phyloP scores from a whole-genome alignment of 1,284 basidiomycete genomes.

The Trichosporon sp. region DNA sequence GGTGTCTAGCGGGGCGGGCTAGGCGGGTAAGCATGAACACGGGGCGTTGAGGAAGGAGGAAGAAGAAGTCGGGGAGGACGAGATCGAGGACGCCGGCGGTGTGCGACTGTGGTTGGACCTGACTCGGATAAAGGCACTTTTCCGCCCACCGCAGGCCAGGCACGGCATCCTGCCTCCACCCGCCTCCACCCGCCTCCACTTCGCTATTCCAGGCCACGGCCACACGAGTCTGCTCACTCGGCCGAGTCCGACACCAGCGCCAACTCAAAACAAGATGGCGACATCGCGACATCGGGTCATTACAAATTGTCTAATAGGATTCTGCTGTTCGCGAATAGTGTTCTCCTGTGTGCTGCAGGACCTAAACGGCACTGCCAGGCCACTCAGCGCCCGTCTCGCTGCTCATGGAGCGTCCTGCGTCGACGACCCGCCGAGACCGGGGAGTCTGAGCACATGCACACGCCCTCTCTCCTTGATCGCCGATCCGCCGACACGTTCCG shows the following conservation, averaged over 20 bases:
- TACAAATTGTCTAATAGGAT: not conserved
- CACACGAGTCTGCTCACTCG: not conserved
- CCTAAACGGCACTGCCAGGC: not conserved
- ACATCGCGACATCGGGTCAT: not conserved
- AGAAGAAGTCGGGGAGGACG: not conserved
- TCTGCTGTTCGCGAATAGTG: not conserved
- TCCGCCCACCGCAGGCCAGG: not conserved
- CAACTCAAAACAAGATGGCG: not conserved
- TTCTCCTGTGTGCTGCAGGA: not conserved
- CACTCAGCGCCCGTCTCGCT: not conserved
- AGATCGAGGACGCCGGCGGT: too few relatives aligned
- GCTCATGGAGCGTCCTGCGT: not conserved
- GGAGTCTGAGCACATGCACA: not conserved
- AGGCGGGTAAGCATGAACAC: slow-evolving; percentile 10
- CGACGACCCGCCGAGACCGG: not conserved
- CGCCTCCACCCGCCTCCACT: not conserved
- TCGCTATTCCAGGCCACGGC: not conserved
- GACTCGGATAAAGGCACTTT: not conserved
- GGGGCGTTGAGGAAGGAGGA: not conserved
- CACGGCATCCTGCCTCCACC: not conserved
- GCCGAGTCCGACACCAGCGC: not conserved
- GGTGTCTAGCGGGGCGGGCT: not conserved
- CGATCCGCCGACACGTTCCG: not conserved
- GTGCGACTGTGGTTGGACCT: not conserved
- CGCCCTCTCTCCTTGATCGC: not conserved